These are phyloP conservation scores for Cordyceps tenuipes DNA, from an alignment of 2,329 filamentous ascomycete species.

Conservation along the genomic window DNA sequence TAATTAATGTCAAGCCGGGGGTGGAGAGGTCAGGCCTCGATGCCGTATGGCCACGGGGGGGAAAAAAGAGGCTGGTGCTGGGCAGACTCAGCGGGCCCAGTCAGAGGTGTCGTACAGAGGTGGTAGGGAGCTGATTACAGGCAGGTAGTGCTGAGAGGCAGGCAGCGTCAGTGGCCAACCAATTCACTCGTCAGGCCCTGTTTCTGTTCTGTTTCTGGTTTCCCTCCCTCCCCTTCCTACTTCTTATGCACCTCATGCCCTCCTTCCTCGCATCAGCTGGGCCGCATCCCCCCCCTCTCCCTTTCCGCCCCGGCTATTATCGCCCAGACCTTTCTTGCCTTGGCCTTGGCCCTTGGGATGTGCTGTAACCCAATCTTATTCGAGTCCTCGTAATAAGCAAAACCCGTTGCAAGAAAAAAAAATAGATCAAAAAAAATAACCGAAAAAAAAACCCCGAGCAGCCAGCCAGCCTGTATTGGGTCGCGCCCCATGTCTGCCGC, in stretches of 20 bases:
- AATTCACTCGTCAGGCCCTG: too few species aligned
- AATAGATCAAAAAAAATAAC: too few species aligned
- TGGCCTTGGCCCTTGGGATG: background rate
- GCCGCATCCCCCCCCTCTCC: too few species aligned
- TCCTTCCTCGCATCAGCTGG: slow-evolving; percentile 2
- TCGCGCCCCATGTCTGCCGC: too few species aligned
- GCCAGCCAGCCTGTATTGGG: too few species aligned
- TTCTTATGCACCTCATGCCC: slow-evolving; percentile 3
- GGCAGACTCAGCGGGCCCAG: background rate
- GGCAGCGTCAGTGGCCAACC: too few species aligned
- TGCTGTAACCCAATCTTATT: background rate
- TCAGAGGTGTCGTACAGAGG: too few species aligned
- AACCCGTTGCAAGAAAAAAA: background rate
- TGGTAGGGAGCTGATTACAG: too few species aligned
- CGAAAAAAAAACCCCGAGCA: too few species aligned
- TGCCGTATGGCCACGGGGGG: background rate
- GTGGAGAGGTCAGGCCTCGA: slow-evolving; percentile 6
- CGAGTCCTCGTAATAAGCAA: background rate
- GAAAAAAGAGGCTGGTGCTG: slow-evolving; percentile 5
- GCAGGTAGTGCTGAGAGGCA: too few species aligned
- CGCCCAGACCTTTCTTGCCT: background rate
- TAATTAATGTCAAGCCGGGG: background rate
- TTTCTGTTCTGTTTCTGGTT: too few species aligned
- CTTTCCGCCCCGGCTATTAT: too few species aligned
- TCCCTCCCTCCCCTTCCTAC: background rate